Percentiles rank a stretch among this genome's conserved stretches.
Conservation (phyloP, 2,329 filamentous ascomycete species). For the Myriosclerotinia scirpicola region DNA sequence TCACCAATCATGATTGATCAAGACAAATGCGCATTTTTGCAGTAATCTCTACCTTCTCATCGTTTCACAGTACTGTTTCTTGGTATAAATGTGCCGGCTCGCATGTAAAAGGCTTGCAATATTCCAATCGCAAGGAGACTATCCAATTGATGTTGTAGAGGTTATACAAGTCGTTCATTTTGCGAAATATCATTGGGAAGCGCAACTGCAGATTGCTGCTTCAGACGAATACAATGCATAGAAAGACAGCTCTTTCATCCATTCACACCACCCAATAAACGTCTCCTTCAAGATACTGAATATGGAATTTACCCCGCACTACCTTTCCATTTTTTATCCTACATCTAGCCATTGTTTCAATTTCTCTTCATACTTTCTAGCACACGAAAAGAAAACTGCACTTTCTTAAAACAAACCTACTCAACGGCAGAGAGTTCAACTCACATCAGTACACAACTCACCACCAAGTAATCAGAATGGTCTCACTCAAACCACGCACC, state of each 20-base stretch:
- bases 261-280: background rate
- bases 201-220: background rate
- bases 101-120: background rate
- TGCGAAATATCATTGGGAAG: background rate
- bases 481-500: constrained; percentile 11
- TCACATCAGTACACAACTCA: background rate
- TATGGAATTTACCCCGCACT: background rate
- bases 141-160: background rate
- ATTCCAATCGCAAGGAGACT: background rate
- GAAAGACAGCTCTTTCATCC: background rate
- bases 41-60: background rate
- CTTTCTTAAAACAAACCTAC: background rate
- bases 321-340: background rate
- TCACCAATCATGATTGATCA: no score
- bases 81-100: background rate
- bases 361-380: background rate
- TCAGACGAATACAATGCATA: background rate
- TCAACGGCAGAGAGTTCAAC: background rate
- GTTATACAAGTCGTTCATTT: background rate
- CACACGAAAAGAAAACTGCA: background rate
- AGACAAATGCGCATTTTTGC: no score
- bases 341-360: background rate
- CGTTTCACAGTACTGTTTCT: background rate
- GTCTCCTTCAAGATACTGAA: background rate
- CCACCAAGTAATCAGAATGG: background rate